Evolutionary conservation across 2,329 filamentous ascomycete species (phyloP).

Genomic region (Ceratocystis eucalypticola): DNA sequence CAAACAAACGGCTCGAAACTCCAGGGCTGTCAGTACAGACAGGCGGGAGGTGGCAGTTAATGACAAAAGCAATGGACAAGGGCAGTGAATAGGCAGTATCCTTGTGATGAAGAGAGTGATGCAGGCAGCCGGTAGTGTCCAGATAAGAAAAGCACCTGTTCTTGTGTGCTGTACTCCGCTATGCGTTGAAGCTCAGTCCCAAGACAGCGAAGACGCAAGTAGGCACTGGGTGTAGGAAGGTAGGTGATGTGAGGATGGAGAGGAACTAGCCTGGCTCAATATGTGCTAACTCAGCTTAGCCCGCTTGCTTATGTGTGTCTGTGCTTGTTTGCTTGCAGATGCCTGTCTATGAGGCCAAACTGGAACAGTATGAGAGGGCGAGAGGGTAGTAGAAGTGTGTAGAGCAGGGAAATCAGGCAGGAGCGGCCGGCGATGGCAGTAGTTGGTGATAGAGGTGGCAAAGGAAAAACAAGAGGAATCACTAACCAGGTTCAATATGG

Average conservation of each 20-base stretch:
- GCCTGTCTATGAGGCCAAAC: neutral
- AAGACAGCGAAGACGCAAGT: neutral
- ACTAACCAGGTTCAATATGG: constrained; percentile 8
- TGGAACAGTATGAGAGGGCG: neutral
- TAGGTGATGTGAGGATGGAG: neutral
- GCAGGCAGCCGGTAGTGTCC: neutral
- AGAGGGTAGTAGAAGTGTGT: neutral
- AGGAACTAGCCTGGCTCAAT: constrained; percentile 4
- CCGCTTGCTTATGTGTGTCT: neutral
- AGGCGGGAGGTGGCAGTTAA: constrained; percentile 4
- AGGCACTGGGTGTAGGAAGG: neutral
- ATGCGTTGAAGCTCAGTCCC: neutral
- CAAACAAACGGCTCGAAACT: neutral
- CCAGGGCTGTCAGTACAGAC: neutral
- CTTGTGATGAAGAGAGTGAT: constrained; percentile 5
- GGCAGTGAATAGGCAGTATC: neutral
- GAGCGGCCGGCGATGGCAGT: neutral
- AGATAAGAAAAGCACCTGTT: neutral
- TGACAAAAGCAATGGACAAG: constrained; percentile 4
- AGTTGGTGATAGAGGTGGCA: neutral
- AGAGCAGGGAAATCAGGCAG: neutral
- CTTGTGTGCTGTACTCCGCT: neutral
- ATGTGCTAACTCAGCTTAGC: neutral
- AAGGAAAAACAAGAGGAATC: constrained; percentile 3
- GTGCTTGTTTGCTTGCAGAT: constrained; percentile 5